Base-by-base conservation (phyloP, 2,329 filamentous ascomycete genomes). In the Didymosphaeria variabile region DNA sequence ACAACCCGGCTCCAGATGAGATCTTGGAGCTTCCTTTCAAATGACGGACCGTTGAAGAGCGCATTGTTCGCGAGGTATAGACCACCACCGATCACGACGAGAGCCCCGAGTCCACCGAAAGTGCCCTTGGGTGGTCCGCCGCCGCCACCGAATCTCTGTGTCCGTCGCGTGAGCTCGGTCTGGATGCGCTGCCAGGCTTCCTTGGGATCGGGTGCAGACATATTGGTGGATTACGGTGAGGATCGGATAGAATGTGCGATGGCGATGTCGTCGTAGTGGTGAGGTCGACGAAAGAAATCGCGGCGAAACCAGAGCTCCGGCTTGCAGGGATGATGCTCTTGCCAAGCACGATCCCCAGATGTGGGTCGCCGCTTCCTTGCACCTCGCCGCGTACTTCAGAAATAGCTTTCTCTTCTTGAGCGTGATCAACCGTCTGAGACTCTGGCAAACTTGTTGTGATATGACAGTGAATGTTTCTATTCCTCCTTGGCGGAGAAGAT, bases 131-230 rank as follows among this genome's bases (percentile, higher is more conserved):
- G 85, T 34, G 73, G 67, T 61, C 80, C 77, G 61, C 81, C 81
- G 59, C 77, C 79, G 64, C 85, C 80, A 60, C 81, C 84, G 66
- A 83, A 82, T 64, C 80, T 79, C 36, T 63, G 55, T 57, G 69
- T 64, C 59, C 79, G 79, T 70, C 84, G 73, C 56, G 79, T 83
- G 68, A 90, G 82, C 63, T 87, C 86, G 72, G 84, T 84, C 79
- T 90, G 88, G 68, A 92, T 81, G 72, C 85, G 84, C 78, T 85
- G 83, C 85, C 88, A 91, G 70, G 88, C 85, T 77, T 91, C 88
- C 75, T 86, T 84, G 55, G 89, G 88, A 75, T 89, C 87, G 67
- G 81, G 74, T 55, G 70, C 69, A 60, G 73, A 72, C 73, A 79
- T 79, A 45, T 54, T 61, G 70, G 56, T 52, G 56, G 58, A 59